Percentiles rank a stretch among this genome's conserved stretches.
phyloP scores from a whole-genome alignment of 2,329 filamentous ascomycete species.

The Macrophomina phaseolina region DNA sequence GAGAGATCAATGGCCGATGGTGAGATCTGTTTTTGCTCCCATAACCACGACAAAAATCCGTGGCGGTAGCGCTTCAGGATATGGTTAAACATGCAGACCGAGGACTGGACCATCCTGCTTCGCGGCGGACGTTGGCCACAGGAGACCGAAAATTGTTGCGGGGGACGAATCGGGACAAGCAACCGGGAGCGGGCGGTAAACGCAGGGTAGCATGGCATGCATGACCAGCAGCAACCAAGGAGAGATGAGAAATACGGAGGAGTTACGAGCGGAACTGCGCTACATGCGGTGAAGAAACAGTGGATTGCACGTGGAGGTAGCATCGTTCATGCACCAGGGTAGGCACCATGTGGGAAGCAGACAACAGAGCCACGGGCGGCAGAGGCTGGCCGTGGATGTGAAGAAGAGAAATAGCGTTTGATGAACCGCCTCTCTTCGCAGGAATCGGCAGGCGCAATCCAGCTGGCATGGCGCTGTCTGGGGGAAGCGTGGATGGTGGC shows the following conservation, averaged over 20 bases:
- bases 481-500: not conserved
- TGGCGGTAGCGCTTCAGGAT: not conserved
- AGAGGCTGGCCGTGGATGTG: not conserved
- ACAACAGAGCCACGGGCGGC: not conserved
- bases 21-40: not conserved
- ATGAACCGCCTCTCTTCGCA: not conserved
- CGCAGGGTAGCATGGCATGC: constrained; percentile 9
- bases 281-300: not conserved
- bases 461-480: not conserved
- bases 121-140: not conserved
- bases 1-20: no score
- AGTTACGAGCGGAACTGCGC: not conserved
- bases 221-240: not conserved
- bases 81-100: not conserved
- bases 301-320: no score
- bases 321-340: no score
- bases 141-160: not conserved
- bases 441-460: not conserved
- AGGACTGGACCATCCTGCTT: not conserved
- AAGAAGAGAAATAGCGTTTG: not conserved
- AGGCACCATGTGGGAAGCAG: not conserved
- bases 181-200: not conserved
- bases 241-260: not conserved
- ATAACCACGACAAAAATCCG: not conserved
- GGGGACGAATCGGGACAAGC: not conserved